A percentile compares a stretch with the other conserved stretches of the same genome.
phyloP scores from a whole-genome alignment of 108 stramenopile genomes.

The Schizochytrium sp. region DNA sequence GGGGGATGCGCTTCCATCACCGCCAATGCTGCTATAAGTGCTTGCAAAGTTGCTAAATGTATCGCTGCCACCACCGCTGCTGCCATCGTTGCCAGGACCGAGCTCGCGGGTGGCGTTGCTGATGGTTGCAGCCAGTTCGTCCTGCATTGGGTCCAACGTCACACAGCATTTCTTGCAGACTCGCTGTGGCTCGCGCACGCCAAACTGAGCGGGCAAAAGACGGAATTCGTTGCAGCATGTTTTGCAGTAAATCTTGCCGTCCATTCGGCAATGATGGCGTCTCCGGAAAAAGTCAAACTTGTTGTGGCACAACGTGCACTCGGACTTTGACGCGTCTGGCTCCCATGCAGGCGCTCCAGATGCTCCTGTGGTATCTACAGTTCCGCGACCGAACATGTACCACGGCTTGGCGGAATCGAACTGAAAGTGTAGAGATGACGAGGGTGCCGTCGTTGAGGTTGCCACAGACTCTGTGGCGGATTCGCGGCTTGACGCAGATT shows the following conservation, averaged over 20 bases:
- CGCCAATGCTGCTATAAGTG: neutral
- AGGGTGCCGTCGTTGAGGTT: neutral
- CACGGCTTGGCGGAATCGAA: neutral
- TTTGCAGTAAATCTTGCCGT: constrained; percentile 31
- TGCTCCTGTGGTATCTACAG: neutral
- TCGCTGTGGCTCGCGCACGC: constrained; percentile 18
- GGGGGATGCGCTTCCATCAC: neutral
- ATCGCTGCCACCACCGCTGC: neutral
- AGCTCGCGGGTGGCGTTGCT: neutral
- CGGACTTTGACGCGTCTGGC: neutral
- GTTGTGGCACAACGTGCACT: neutral
- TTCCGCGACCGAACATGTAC: neutral
- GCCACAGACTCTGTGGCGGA: neutral
- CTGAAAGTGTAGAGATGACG: neutral
- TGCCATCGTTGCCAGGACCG: neutral
- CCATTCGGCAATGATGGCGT: constrained; percentile 34
- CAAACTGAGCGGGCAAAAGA: neutral
- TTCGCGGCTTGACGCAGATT: too few relatives aligned
- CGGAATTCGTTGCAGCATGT: constrained; percentile 17
- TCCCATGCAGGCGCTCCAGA: neutral
- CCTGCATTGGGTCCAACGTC: constrained; percentile 12
- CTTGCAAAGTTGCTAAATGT: neutral
- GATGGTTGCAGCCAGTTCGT: neutral
- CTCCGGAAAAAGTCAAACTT: constrained; percentile 3
- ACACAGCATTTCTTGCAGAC: constrained; percentile 24